phyloP scores from a whole-genome alignment of 495 filamentous ascomycete species.

The Podospora pseudopauciseta region DNA sequence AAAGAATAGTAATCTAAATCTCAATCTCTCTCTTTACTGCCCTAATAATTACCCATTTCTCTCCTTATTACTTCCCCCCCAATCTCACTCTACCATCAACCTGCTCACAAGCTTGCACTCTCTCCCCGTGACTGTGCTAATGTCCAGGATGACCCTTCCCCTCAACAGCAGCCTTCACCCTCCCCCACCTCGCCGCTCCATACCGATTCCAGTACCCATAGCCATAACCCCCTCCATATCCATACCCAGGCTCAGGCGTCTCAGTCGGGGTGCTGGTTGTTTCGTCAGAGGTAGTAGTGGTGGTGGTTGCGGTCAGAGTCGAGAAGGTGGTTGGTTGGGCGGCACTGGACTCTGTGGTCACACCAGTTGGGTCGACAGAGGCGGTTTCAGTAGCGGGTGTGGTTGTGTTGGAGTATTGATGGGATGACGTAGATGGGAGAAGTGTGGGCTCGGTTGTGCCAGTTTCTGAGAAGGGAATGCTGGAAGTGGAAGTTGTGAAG shows the following conservation, averaged over 20 bases:
- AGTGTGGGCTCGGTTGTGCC: not conserved
- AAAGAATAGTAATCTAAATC: not conserved
- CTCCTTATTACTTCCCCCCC: not conserved
- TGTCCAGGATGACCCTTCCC: not conserved
- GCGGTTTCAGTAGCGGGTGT: not conserved
- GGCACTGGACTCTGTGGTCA: not conserved
- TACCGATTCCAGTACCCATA: conserved; percentile 4
- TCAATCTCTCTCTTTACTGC: not conserved
- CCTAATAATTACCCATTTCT: not conserved
- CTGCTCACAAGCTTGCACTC: not conserved
- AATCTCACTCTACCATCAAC: not conserved
- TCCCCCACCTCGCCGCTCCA: not conserved
- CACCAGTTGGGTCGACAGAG: not conserved
- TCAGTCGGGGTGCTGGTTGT: not conserved
- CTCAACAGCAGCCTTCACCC: not conserved
- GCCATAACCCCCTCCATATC: conserved; percentile 8
- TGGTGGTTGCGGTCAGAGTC: not conserved
- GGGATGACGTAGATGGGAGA: not conserved
- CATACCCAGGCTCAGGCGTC: not conserved
- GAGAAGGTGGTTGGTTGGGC: not conserved
- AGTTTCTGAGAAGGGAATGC: not conserved
- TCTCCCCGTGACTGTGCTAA: not conserved
- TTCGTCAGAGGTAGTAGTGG: not conserved
- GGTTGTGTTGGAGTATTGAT: not conserved
- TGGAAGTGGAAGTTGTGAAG: not conserved